A percentile compares a stretch with the other conserved stretches of the same genome.
These are phyloP conservation scores for Ormosia semicastrata DNA, from an alignment of 306 rosid species.

Conservation along the genomic window DNA sequence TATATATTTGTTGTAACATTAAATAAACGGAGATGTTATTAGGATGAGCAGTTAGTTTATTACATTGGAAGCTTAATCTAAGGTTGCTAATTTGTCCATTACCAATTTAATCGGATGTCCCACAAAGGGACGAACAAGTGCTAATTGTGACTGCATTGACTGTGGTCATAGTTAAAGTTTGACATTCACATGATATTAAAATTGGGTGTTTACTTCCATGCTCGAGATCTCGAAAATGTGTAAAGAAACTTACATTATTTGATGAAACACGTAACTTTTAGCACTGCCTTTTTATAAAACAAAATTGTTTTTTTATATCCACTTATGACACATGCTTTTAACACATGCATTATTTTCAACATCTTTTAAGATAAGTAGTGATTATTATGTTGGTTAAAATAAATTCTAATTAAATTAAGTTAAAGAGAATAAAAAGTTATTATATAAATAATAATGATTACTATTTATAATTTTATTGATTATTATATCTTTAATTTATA, in stretches of 20 bases:
- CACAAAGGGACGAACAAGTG: neutral
- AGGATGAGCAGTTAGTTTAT: neutral
- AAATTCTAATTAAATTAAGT: too few relatives aligned
- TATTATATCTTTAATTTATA: too few relatives aligned
- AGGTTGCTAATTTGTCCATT: constrained; percentile 19
- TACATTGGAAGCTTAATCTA: constrained; percentile 10
- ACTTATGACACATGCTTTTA: too few relatives aligned
- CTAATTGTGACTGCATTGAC: neutral
- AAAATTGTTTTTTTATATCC: too few relatives aligned
- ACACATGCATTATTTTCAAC: too few relatives aligned
- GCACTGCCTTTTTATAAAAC: neutral
- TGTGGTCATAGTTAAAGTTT: neutral
- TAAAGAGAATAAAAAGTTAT: too few relatives aligned
- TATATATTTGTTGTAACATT: constrained; percentile 45
- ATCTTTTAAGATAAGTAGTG: too few relatives aligned
- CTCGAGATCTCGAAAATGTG: neutral
- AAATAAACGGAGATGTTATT: constrained; percentile 20
- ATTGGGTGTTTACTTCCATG: neutral
- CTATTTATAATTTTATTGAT: too few relatives aligned
- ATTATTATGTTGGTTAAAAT: too few relatives aligned
- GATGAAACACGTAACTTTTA: too few relatives aligned
- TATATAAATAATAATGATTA: too few relatives aligned
- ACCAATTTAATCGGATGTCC: neutral
- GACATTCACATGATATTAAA: neutral
- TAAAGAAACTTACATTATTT: neutral